Percentiles rank a stretch among this genome's conserved stretches.
phyloP scores from a whole-genome alignment of 164 flowering plant species.

The Amborella trichopoda region DNA sequence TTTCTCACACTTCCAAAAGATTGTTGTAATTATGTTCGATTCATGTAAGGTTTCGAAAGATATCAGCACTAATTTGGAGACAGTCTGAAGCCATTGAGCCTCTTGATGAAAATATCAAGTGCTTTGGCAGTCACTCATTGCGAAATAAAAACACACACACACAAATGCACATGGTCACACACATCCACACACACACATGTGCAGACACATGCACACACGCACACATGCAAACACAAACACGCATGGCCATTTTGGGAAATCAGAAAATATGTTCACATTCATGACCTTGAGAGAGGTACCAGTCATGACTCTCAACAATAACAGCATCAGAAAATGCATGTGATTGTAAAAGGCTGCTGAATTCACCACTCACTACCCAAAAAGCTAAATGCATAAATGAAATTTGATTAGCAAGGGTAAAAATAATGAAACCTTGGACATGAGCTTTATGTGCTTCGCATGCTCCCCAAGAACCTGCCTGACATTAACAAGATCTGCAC shows the following conservation, averaged over 20 bases:
- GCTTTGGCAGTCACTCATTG: background rate
- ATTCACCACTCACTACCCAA: too few relatives aligned
- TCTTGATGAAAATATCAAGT: background rate
- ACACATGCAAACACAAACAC: background rate
- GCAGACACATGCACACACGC: background rate
- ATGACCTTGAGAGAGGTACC: background rate
- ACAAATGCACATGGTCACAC: background rate
- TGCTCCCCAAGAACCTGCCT: slow-evolving; percentile 73
- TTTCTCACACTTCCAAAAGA: too few relatives aligned
- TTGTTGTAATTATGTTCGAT: too few relatives aligned
- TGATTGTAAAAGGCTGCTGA: background rate
- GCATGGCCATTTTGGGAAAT: background rate
- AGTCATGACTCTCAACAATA: background rate
- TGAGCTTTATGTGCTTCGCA: slow-evolving; percentile 53
- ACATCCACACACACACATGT: background rate
- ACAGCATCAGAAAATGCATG: background rate
- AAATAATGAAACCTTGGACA: slow-evolving; percentile 55
- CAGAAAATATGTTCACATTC: background rate
- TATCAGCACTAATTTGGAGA: background rate
- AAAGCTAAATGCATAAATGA: background rate
- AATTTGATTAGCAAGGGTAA: background rate
- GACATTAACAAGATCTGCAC: slow-evolving; percentile 78
- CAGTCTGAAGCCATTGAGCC: background rate
- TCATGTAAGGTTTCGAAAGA: background rate
- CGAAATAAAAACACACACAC: background rate